Percentiles rank a stretch among this genome's conserved stretches.
phyloP scores from a whole-genome alignment of 208 protist genomes.

The Trypanosoma grayi region DNA sequence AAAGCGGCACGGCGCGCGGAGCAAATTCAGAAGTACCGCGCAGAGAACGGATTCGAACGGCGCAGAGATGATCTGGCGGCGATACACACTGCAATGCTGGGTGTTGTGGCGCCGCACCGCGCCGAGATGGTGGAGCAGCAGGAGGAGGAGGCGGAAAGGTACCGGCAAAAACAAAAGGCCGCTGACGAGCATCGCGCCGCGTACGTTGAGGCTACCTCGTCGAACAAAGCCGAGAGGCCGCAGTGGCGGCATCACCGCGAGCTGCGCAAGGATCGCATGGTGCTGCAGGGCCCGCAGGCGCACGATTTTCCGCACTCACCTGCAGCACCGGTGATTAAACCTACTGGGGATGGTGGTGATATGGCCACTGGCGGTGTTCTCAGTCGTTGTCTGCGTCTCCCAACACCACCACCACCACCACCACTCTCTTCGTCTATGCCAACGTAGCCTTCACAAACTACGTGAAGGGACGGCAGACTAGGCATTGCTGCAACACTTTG shows the following conservation, averaged over 20 bases:
- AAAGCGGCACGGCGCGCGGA: background rate
- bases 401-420: slow-evolving; percentile 17
- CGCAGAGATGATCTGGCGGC: background rate
- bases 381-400: slow-evolving; percentile 17
- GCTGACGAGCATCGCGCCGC: slow-evolving; percentile 3
- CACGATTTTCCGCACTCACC: background rate
- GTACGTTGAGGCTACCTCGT: slow-evolving; percentile 3
- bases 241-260: too few relatives aligned
- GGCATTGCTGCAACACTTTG: too few relatives aligned
- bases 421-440: background rate
- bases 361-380: too few relatives aligned
- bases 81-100: slow-evolving; percentile 14
- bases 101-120: background rate
- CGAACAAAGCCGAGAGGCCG: background rate
- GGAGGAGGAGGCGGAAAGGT: slow-evolving; percentile 1
- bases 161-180: background rate
- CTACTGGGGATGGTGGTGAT: slow-evolving; percentile 1
- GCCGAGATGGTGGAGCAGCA: background rate
- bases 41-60: background rate
- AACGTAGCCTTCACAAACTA: too few relatives aligned
- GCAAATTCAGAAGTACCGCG: background rate
- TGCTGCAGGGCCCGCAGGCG: background rate
- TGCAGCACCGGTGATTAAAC: background rate
- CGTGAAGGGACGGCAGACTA: too few relatives aligned
- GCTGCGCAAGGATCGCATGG: too few relatives aligned